Conservation (phyloP, 139 green algal species). For the Chlorella sp. region DNA sequence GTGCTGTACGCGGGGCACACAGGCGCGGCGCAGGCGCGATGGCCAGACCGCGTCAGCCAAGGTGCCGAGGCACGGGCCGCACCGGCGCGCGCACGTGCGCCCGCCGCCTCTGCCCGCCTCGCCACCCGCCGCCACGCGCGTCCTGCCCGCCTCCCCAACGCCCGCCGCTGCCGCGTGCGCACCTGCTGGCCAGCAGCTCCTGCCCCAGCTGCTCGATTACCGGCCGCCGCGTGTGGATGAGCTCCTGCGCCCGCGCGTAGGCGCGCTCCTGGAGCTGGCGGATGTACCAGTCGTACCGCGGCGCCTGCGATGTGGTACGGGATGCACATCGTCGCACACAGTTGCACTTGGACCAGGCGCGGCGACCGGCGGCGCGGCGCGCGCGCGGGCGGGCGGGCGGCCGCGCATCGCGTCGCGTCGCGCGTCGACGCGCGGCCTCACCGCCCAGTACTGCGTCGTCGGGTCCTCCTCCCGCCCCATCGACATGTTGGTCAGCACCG, state of each 20-base stretch:
- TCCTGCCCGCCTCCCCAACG: neutral
- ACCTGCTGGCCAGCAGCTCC: constrained; percentile 37
- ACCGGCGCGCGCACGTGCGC: neutral
- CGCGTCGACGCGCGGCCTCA: constrained; percentile 2
- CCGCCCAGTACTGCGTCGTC: constrained; percentile 31
- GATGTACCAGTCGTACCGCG: constrained; percentile 27
- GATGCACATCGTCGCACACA: neutral
- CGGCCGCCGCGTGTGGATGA: constrained; percentile 32
- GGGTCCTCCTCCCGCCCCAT: constrained; percentile 48
- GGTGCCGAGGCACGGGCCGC: neutral
- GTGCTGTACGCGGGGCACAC: neutral
- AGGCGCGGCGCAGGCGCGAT: neutral
- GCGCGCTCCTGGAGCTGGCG: constrained; percentile 51
- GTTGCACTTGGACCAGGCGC: constrained; percentile 17
- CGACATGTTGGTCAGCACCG: constrained; percentile 40
- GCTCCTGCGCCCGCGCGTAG: constrained; percentile 28
- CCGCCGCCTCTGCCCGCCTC: neutral
- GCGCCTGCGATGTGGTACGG: neutral
- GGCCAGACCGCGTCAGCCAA: neutral
- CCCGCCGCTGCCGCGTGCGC: neutral
- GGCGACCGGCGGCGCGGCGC: neutral
- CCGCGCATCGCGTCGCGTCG: neutral
- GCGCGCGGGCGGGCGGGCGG: neutral
- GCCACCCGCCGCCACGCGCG: neutral
- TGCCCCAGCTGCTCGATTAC: constrained; percentile 51